Evolutionary conservation across 139 green algal species (phyloP).

Genomic region (Ulvella scutata): DNA sequence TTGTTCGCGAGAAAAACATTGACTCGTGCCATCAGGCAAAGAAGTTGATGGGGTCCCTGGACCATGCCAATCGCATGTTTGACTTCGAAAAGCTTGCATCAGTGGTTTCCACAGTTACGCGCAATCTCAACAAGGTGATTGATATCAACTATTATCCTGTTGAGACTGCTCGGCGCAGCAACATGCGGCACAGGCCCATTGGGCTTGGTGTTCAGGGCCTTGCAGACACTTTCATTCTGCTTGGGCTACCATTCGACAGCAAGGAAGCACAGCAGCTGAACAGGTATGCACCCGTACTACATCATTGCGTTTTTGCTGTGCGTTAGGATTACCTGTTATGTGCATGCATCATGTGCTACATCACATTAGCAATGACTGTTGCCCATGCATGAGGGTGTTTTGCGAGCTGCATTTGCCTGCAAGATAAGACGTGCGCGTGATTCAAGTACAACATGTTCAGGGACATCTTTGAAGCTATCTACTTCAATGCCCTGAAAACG

Average conservation of each 20-base stretch:
- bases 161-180: constrained; percentile 65
- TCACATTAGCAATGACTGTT: no score
- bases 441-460: no score
- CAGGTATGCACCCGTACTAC: constrained; percentile 13
- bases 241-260: constrained; percentile 94
- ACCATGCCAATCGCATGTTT: constrained; percentile 55
- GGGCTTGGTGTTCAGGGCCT: constrained; percentile 89
- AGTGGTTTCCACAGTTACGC: constrained; percentile 47
- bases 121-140: constrained; percentile 98
- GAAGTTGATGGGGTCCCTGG: constrained; percentile 74
- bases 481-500: constrained; percentile 66
- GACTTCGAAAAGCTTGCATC: constrained; percentile 72
- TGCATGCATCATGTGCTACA: no score
- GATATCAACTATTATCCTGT: constrained; percentile 98
- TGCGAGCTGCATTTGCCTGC: no score
- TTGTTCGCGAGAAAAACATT: constrained; percentile 39
- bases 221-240: constrained; percentile 95
- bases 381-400: no score
- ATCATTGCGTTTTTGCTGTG: no score
- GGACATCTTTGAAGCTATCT: constrained; percentile 96
- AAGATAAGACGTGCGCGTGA: no score
- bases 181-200: constrained; percentile 94
- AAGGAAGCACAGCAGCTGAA: constrained; percentile 62
- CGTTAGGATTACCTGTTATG: no score
- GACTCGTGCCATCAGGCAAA: constrained; percentile 26